Percentiles rank a stretch among this genome's conserved stretches.
Conservation (phyloP, 2,329 filamentous ascomycete genomes). For the Trichoderma atrobrunneum region DNA sequence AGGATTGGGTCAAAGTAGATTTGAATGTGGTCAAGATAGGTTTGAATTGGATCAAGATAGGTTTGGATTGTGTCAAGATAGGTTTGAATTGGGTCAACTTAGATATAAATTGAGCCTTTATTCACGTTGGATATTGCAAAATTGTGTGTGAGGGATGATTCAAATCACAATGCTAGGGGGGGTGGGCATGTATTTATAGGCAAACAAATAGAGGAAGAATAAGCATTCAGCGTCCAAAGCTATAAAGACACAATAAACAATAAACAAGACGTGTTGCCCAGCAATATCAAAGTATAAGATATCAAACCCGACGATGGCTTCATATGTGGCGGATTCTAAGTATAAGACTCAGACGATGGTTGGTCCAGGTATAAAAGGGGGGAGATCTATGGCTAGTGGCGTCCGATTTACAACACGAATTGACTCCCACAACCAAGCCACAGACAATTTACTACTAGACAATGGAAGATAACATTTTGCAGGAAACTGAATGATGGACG, state of each 20-base stretch:
- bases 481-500: neutral
- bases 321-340: neutral
- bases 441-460: neutral
- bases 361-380: neutral
- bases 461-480: neutral
- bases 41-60: no score
- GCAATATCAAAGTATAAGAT: neutral
- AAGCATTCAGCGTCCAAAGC: neutral
- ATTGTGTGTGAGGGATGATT: neutral
- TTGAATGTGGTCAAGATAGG: neutral
- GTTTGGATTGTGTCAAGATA: no score
- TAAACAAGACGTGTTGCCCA: neutral
- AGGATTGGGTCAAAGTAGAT: neutral
- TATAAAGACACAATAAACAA: neutral
- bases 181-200: neutral
- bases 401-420: neutral
- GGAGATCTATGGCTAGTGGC: neutral
- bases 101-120: neutral
- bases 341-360: neutral
- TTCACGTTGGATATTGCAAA: neutral
- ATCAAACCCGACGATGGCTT: neutral
- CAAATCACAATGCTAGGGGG: neutral
- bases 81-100: no score
- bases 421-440: neutral
- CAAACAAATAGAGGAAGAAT: neutral